Base-by-base conservation (phyloP, 2,329 filamentous ascomycete genomes). In the Cucurbitaria berberidis region DNA sequence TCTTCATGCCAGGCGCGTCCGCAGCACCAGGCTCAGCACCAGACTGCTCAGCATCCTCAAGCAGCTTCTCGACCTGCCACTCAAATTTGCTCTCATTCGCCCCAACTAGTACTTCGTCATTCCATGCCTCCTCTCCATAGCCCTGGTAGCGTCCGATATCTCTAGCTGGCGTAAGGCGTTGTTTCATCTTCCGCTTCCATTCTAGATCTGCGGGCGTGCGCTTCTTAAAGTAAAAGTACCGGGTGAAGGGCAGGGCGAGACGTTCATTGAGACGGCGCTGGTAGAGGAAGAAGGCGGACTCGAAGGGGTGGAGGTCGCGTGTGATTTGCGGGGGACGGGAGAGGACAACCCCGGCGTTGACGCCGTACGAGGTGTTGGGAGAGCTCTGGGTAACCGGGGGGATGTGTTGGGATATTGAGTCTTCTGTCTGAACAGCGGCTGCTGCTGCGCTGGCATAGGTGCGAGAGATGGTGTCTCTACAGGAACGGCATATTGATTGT, bases 251-350 rank as follows among this genome's bases (percentile, higher is more conserved):
- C 4, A 95, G 84, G 18, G 88, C 87, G 46, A 96, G 83, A 38
- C 95, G 90, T 81, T 99, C 95, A 76, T 98, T 96, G 55, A 99
- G 84, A 13, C 95, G 91, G 68, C 93, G 93, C 80, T 99, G 95
- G 80, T 99, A 99, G 74, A 99, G 92, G 82, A 89, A 96, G 79
- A 89, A 98, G 60, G 93, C 84, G 71, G 91, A 89, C 77, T 99
- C 95, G 77, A 99, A 98, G 11, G 90, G 83, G 29, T 89, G 90
- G 48, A 93, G 87, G 56, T 89, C 82, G 63, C 90, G 89, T 22
- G 95, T 98, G 68, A 99, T 82, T 53, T 96, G 81, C 6, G 95
- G 95, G 42, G 95, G 86, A 24, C 95, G 91, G 40, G 92, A 95
- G 59, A 99, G 86, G 64, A 98, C 86, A 54, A 97, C 82, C 60